Base-by-base conservation (phyloP, 225 moss, liverwort and hornwort species). In the Marchantia paleacea region DNA sequence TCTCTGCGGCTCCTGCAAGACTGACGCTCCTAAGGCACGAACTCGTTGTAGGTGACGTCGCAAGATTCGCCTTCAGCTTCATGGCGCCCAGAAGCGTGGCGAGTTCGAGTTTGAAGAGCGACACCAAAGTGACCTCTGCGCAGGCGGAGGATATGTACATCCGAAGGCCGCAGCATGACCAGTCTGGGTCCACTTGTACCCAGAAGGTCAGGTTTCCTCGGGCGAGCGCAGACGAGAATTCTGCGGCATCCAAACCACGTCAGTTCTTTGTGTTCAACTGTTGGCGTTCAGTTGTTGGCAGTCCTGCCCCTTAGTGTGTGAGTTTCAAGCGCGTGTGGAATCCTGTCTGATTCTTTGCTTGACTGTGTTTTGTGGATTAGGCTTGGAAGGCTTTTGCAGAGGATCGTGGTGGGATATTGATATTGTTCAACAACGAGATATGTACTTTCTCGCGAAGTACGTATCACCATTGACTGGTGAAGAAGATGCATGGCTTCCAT, bases 331-430 rank as follows among this genome's bases (percentile, higher is more conserved):
- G 14, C 8, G 15, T 25, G 73, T 50, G 25, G 52, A 28, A 14
- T 26, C 8, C 13, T 0, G 8, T 75, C 74, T 75, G 12, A 75
- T 55, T 73, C 22, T 51, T 7, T 52, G 19, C 8, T 52, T 31
- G 53, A 20, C 39, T 72, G 50, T 72, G 18, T 73, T 50, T n/a
- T 73, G 50, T 73, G 25, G 10, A 75, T 55, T 39, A 86, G 86
- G 86, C 70, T 75, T 86, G 48, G 79, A 86, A 76, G 81, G 55
- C 29, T 81, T 78, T 74, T 76, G 31, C 24, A 73, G 52, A 51
- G 86, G 86, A 49, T 78, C 86, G 8, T 86, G 86, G 86, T 81
- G 81, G 86, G 86, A 86, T 20, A 75, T 86, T 0, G 24, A 76
- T 0, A 84, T 86, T 26, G 3, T 39, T 16, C 15, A 84, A 28